Base-by-base conservation (phyloP, 148 eudicot genomes). In the Rhododendron williamsianum region DNA sequence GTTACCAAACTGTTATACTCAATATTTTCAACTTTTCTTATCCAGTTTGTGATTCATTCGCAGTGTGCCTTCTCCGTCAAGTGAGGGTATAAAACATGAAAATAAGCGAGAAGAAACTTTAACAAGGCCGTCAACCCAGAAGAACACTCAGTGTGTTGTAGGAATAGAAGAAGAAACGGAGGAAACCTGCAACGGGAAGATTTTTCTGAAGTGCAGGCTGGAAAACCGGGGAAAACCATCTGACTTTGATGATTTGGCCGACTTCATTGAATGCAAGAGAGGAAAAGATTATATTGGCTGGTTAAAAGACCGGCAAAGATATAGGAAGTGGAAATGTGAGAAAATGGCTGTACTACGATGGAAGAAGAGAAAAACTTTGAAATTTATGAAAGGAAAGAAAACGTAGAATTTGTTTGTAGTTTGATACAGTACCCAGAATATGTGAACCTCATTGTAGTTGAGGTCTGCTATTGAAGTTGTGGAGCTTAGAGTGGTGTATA, bases 201-300 rank as follows among this genome's bases (percentile, higher is more conserved):
- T 78, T 49, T 95, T 52, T 85, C 88, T 94, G 56, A 87, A 77
- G 81, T 89, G 90, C 88, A 43, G 85, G 51, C 19, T 60, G 41
- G 33, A 71, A 30, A 78, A 51, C 13, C 60, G n/a, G 12, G 82
- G 83, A 36, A 82, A 80, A 11, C 54, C 72, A 43, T 41, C 87
- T 25, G 87, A 90, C 79, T 86, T 91, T 60, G 91, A 92, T 19
- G 98, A 92, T 81, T 86, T 94, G 81, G 90, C 89, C 45, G 93
- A 91, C 87, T 95, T 93, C 77, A 83, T 94, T 4, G 93, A 89
- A 87, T 95, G 98, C 92, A 88, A 90, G 87, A 79, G 63, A 52
- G 92, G 89, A 19, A 94, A 92, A 85, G 94, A 95, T 87, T 95
- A 94, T 90, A 63, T 87, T 60, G 58, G 80, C 79, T 93, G 95